phyloP scores from a whole-genome alignment of 1,284 basidiomycete species.

The Ustilago bromivora region DNA sequence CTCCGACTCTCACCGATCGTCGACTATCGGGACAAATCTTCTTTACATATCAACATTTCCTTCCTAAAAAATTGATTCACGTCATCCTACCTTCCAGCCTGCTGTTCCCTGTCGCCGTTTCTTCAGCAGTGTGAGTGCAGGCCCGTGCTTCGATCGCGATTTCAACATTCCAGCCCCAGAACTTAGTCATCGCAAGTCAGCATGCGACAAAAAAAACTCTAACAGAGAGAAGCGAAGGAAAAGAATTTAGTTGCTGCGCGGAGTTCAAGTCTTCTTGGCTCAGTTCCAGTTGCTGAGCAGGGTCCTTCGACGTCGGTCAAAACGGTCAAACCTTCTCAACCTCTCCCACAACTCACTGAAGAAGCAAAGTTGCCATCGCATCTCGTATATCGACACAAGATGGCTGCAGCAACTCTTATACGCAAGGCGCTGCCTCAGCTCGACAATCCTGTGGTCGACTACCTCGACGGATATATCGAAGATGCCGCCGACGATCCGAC shows the following conservation, averaged over 20 bases:
- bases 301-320: neutral
- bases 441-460: slow-evolving; percentile 92
- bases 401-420: slow-evolving; percentile 79
- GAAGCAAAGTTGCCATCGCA: neutral
- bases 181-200: slow-evolving; percentile 16
- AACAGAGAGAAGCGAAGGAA: neutral
- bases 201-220: neutral
- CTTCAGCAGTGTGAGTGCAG: neutral
- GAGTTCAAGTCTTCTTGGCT: slow-evolving; percentile 5
- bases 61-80: slow-evolving; percentile 12
- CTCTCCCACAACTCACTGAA: neutral
- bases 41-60: no score
- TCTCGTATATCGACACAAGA: slow-evolving; percentile 19
- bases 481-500: slow-evolving; percentile 77
- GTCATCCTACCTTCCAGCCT: slow-evolving; percentile 20
- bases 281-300: slow-evolving; percentile 7
- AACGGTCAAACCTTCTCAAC: neutral
- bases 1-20: no score
- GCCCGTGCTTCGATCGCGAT: slow-evolving; percentile 11
- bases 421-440: slow-evolving; percentile 84
- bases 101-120: neutral
- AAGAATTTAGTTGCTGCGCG: neutral
- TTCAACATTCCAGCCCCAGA: neutral
- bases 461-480: slow-evolving; percentile 89
- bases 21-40: no score